Evolutionary conservation across 1,284 basidiomycete species (phyloP).

Genomic region (Microbotryomycetes sp.): DNA sequence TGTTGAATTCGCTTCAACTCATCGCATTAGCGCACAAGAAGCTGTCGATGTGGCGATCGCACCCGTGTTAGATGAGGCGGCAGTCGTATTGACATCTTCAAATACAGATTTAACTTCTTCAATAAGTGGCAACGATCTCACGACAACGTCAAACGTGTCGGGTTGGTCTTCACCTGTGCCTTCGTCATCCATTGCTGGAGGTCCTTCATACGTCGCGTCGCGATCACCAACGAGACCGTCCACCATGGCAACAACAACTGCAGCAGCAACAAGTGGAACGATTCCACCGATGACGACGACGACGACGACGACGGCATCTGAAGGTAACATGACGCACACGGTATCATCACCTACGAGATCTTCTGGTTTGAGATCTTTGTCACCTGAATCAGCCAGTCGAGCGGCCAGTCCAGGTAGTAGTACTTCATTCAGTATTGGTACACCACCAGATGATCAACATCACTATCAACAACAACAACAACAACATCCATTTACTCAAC

Average conservation of each 20-base stretch:
- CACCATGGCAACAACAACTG: background rate
- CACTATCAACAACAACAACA: slow-evolving; percentile 5
- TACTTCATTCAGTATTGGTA: slow-evolving; percentile 18
- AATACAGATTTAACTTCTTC: slow-evolving; percentile 14
- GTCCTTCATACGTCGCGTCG: background rate
- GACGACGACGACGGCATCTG: slow-evolving; percentile 16
- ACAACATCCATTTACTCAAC: slow-evolving; percentile 18
- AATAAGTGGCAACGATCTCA: slow-evolving; percentile 19
- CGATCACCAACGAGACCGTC: background rate
- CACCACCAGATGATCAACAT: slow-evolving; percentile 15
- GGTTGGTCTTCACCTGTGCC: slow-evolving; percentile 24
- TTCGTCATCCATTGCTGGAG: background rate
- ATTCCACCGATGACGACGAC: background rate
- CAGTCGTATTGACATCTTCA: slow-evolving; percentile 18
- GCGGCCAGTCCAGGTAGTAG: slow-evolving; percentile 15
- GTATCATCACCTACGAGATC: slow-evolving; percentile 18
- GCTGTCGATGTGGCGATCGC: slow-evolving; percentile 35
- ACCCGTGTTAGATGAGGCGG: slow-evolving; percentile 30
- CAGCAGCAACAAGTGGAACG: slow-evolving; percentile 4
- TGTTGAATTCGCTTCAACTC: slow-evolving; percentile 32
- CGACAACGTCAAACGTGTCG: slow-evolving; percentile 13
- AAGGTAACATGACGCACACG: background rate
- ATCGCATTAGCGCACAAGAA: slow-evolving; percentile 30
- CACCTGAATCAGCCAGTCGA: slow-evolving; percentile 21
- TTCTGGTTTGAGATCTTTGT: slow-evolving; percentile 13